Conservation (phyloP, 345 rosid genomes). For the Ailanthus altissimus region DNA sequence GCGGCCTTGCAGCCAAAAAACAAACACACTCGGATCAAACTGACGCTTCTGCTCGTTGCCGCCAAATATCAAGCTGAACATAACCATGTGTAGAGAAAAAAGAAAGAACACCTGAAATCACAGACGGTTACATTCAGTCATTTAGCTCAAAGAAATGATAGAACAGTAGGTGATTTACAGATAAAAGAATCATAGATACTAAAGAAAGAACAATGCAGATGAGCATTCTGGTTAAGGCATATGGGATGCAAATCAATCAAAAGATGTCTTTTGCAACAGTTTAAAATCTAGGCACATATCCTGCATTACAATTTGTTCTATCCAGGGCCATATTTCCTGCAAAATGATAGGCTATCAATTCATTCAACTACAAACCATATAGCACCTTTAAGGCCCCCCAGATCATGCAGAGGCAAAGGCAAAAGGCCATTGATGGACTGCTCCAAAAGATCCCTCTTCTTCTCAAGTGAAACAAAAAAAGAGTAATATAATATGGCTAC, state of each 20-base stretch:
- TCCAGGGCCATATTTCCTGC: neutral
- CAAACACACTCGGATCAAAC: slow-evolving; percentile 9
- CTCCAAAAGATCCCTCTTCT: neutral
- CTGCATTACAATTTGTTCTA: neutral
- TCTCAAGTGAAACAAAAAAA: neutral
- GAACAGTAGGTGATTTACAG: neutral
- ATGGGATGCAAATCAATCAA: neutral
- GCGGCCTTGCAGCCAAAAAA: slow-evolving; percentile 6
- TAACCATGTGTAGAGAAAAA: neutral
- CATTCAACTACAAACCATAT: neutral
- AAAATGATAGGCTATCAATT: neutral
- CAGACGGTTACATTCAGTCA: neutral
- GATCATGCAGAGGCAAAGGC: slow-evolving; percentile 8
- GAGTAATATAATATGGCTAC: neutral
- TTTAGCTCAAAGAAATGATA: neutral
- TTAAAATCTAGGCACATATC: neutral
- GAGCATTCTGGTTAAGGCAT: neutral
- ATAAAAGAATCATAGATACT: neutral
- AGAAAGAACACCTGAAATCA: slow-evolving; percentile 17
- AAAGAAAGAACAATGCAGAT: too few species aligned
- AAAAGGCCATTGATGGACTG: neutral
- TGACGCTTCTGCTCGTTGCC: slow-evolving; percentile 7
- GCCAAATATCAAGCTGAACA: slow-evolving; percentile 9
- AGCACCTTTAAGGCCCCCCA: neutral
- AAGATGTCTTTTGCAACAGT: neutral